Base-by-base conservation (phyloP, 495 filamentous ascomycete genomes). In the Pseudomonodictys pantanalensis region DNA sequence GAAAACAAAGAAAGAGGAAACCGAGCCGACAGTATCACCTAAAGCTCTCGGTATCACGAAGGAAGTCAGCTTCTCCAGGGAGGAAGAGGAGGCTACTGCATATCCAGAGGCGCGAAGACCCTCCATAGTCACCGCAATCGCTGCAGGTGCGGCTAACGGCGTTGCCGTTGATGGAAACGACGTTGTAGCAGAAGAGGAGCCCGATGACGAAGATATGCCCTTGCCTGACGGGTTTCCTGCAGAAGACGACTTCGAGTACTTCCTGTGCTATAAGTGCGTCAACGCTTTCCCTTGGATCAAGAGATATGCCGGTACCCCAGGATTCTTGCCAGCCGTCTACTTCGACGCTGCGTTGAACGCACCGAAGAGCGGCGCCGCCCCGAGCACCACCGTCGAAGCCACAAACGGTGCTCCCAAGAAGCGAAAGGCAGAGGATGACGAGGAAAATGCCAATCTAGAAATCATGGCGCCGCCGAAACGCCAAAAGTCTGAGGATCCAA, bases 261-360 rank as follows among this genome's bases (percentile, higher is more conserved):
- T 97, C 66, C 81, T 99, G 44, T 99, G 95, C 76, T 96, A 91
- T 77, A 91, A 95, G 69, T 99, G 95, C 65, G 78, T 93, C 29
- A 86, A 92, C 23, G 83, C 89, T 0, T 84, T 89, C 66, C 91
- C 91, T 0, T 99, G 92, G 93, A 85, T 99, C 65, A 93, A 91
- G 75, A 75, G 78, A 55, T 97, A 97, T 66, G 92, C 90, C n/a
- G 88, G 88, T 3, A 82, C 86, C 0, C 69, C 80, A 2, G 91
- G 91, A 2, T 97, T 99, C 67, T 75, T 97, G 3, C 80, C 83
- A 2, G 80, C 92, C 0, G 85, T 95, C 0, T 81, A 71, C 60
- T 73, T 48, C 65, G 62, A 58, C 64, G 63, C 53, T 39, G 56
- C 41, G 9, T 24, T 44, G 4, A 64, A 56, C 29, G 22, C 44